Conservation (phyloP, 371 early-diverging fungal species). For the Mucor racemosus region DNA sequence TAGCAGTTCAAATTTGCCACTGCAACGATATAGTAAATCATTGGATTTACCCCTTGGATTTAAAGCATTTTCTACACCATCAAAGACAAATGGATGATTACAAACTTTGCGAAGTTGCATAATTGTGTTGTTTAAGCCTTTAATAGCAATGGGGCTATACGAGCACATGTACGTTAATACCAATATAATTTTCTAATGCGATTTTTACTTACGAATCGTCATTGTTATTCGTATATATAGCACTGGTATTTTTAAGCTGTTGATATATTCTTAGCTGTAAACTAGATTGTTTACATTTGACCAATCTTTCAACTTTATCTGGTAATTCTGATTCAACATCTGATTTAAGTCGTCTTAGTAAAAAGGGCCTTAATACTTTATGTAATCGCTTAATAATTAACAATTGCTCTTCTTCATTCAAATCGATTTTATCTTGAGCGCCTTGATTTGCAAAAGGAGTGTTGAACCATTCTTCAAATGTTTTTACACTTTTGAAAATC, state of each 20-base stretch:
- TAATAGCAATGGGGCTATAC: constrained; percentile 54
- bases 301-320: constrained; percentile 96
- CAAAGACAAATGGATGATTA: constrained; percentile 99
- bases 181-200: no score
- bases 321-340: constrained; percentile 99
- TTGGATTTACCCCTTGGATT: constrained; percentile 65
- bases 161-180: not conserved
- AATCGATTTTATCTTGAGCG: constrained; percentile 85
- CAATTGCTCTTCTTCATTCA: constrained; percentile 97
- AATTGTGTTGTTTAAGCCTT: constrained; percentile 93
- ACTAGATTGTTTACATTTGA: constrained; percentile 90
- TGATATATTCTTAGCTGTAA: constrained; percentile 80
- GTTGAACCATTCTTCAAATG: constrained; percentile 99
- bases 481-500: constrained; percentile 93
- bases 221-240: constrained; percentile 61
- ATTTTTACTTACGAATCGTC: constrained; percentile 47
- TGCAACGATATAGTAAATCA: constrained; percentile 69
- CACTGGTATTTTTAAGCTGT: constrained; percentile 76
- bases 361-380: constrained; percentile 96
- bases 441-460: constrained; percentile 89
- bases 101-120: constrained; percentile 99
- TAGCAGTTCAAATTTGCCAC: constrained; percentile 98
- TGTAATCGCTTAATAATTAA: constrained; percentile 96
- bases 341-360: constrained; percentile 97
- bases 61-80: constrained; percentile 87